Percentiles rank a stretch among this genome's conserved stretches.
Conservation (phyloP, 1,284 basidiomycete genomes). For the Veloporphyrellus conicus region DNA sequence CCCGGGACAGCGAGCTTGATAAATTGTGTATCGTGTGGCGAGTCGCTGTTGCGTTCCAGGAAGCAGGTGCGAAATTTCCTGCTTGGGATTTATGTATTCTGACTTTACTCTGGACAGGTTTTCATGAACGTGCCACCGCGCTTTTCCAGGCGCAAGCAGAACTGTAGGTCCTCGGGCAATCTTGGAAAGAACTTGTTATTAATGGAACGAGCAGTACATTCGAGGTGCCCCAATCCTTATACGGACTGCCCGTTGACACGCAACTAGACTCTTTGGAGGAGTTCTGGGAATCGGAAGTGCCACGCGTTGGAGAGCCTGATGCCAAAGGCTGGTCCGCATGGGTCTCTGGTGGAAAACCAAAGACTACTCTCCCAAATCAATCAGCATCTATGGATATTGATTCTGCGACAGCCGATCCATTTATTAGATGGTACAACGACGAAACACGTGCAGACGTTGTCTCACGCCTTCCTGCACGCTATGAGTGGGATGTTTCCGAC, state of each 20-base stretch:
- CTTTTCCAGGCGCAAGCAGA: constrained; percentile 76
- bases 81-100: constrained; percentile 7
- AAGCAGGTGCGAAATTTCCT: constrained; percentile 59
- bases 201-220: constrained; percentile 45
- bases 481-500: constrained; percentile 59
- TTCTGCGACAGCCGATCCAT: constrained; percentile 50
- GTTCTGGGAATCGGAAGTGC: constrained; percentile 73
- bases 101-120: constrained; percentile 40
- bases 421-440: constrained; percentile 61
- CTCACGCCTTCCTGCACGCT: constrained; percentile 52
- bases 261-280: constrained; percentile 60
- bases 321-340: constrained; percentile 63
- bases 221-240: constrained; percentile 44
- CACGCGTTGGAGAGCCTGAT: constrained; percentile 57
- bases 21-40: constrained; percentile 70
- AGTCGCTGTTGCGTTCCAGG: constrained; percentile 60
- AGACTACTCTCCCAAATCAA: constrained; percentile 14
- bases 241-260: constrained; percentile 39
- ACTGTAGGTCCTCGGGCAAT: constrained; percentile 45
- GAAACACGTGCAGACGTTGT: constrained; percentile 52
- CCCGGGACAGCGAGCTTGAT: constrained; percentile 47
- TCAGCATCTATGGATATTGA: constrained; percentile 18
- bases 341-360: constrained; percentile 43
- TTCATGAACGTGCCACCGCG: constrained; percentile 61
- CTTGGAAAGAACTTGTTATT: constrained; percentile 2